Conservation (phyloP, 257 asterid genomes). For the Plantago ovata region DNA sequence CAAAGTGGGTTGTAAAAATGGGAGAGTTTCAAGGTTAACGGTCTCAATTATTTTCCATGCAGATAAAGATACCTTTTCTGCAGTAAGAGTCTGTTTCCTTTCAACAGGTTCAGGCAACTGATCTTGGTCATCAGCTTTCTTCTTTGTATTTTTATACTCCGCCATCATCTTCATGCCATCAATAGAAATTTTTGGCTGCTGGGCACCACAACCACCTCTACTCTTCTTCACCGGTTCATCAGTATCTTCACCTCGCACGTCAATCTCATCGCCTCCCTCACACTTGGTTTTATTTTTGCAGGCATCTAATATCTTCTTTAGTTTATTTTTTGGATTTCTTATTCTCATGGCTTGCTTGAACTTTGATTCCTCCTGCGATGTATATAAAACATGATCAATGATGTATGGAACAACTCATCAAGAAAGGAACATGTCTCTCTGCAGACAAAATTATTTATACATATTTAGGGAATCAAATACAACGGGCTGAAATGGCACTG, state of each 20-base stretch:
- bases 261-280: slow-evolving; percentile 94
- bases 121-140: slow-evolving; percentile 82
- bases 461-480: not conserved
- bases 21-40: not conserved
- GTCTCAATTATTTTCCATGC: not conserved
- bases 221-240: slow-evolving; percentile 75
- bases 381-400: not conserved
- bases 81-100: slow-evolving; percentile 79
- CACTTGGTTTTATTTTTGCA: slow-evolving; percentile 85
- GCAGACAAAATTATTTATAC: not conserved
- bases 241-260: slow-evolving; percentile 61
- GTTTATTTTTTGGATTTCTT: slow-evolving; percentile 76
- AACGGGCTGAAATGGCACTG: no score
- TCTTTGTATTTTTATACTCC: slow-evolving; percentile 72
- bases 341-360: slow-evolving; percentile 85
- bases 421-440: not conserved
- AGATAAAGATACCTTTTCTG: slow-evolving; percentile 65
- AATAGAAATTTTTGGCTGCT: slow-evolving; percentile 86
- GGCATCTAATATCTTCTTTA: slow-evolving; percentile 75
- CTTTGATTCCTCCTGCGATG: slow-evolving; percentile 67
- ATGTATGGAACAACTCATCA: not conserved
- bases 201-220: slow-evolving; percentile 98
- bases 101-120: slow-evolving; percentile 98
- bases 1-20: not conserved
- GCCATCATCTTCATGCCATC: slow-evolving; percentile 99